phyloP scores from a whole-genome alignment of 305 asterid species.

The Fraxinus angustifolia region DNA sequence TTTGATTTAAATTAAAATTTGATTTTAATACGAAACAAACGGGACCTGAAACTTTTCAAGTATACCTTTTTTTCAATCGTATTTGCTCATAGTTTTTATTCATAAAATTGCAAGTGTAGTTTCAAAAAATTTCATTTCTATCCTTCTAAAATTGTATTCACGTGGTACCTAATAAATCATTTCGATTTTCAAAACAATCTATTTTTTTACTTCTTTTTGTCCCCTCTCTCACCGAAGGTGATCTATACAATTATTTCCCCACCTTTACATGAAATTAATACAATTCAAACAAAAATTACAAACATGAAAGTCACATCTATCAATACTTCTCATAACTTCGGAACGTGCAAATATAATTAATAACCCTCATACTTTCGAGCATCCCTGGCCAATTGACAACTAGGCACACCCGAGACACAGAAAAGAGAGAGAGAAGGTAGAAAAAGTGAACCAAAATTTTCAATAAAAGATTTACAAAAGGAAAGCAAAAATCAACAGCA shows the following conservation, averaged over 20 bases:
- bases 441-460: constrained; percentile 2
- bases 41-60: too few relatives aligned
- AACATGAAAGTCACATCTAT: background rate
- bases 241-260: background rate
- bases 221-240: background rate
- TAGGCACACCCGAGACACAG: background rate
- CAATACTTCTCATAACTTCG: constrained; percentile 13
- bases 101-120: too few relatives aligned
- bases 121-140: too few relatives aligned
- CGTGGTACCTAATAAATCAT: background rate
- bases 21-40: too few relatives aligned
- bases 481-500: background rate
- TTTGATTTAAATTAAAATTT: too few relatives aligned
- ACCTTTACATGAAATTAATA: background rate
- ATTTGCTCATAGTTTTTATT: too few relatives aligned
- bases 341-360: background rate
- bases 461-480: background rate
- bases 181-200: background rate
- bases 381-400: constrained; percentile 14
- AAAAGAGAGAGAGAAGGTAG: background rate
- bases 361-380: background rate
- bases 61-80: too few relatives aligned
- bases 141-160: background rate
- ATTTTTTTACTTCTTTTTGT: too few relatives aligned
- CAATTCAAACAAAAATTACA: background rate